Evolutionary conservation across 352 stramenopile genomes (phyloP), one percentile per base, ranked within the genome.

Genomic region (Phytophthora sansomeana): DNA sequence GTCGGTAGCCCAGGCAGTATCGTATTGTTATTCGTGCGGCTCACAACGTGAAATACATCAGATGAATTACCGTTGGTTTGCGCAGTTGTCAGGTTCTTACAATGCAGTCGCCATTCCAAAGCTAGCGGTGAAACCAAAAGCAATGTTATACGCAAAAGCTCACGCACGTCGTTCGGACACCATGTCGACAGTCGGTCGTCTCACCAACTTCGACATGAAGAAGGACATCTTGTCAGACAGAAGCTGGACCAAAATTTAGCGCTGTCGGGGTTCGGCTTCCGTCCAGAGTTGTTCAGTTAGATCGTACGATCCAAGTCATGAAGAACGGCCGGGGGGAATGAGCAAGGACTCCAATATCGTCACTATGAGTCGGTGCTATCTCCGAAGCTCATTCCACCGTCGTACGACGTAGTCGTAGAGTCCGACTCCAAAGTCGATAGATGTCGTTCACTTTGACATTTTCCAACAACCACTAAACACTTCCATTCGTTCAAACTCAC

Each of bases 121-220:
- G 38, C 6, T 43, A 43, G 38, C 4, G 38, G 38, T 47, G 17
- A 29, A 28, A n/a, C 26, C 1, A 29, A n/a, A n/a, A n/a, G n/a
- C n/a, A n/a, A n/a, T 28, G 1, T 26, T 11, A n/a, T 47, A 41
- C 4, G 35, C 11, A 16, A 41, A 41, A 10, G 16, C 6, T 46
- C 39, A 11, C n/a, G 1, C n/a, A 16, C 39, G 39, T 46, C 39
- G 16, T n/a, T 28, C 28, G n/a, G n/a, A n/a, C n/a, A 35, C 39
- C 29, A 4, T 24, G 28, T 14, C 32, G 32, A 14, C n/a, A 19
- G 8, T 49, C 19, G 17, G 35, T 2, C 26, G 14, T 43, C 33
- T 48, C 55, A 39, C 43, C 44, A 53, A 63, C 55, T 49, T 63
- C 44, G 55, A 55, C 58, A 53, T n/a, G n/a, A n/a, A n/a, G n/a